Evolutionary conservation across 2,329 filamentous ascomycete genomes (phyloP), one percentile per base, ranked within the genome.

Genomic region (Dryadomyces sulphureus): DNA sequence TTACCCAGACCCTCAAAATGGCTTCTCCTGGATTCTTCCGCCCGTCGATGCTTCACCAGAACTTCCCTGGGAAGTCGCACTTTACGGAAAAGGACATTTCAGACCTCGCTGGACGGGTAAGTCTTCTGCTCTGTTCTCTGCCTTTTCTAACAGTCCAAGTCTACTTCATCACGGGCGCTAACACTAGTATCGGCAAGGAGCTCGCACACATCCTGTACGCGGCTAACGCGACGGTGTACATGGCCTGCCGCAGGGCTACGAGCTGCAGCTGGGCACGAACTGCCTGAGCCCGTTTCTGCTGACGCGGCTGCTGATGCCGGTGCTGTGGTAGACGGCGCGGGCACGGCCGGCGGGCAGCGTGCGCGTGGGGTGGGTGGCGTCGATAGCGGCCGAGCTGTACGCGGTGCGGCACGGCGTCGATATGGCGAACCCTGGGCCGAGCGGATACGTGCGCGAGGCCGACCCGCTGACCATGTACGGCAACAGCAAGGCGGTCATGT

Each of bases 171-270:
- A 77, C 73, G 1, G 55, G 57, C 12, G 50, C 50, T 21, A 54
- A 52, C n/a, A 48, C 50, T 0, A 56, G 57, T 8, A 60, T 73
- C 6, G 72, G 72, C 8, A 61, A 65, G 41, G 69, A 73, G 53
- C 58, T 74, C 7, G 60, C 58, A 41, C 64, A 63, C 38, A 66
- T 75, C 5, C 62, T 77, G 6, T 77, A 76, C 55, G 53, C 57
- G 4, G 64, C 62, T 19, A 66, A 70, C 47, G 70, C 59, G 20
- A 71, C 61, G 3, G 65, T 77, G 36, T 75, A 75, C 54, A 55
- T 75, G 27, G 69, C 69, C 4, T 66, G 64, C 2, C 68, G 72
- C 57, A 58, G 41, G 53, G 53, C 40, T 45, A 52, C 47, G 56
- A 58, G 17, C 40, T 56, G 34, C 50, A 53, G 36, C 46, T 57